Evolutionary conservation across 2,329 filamentous ascomycete species (phyloP), one percentile per base, ranked within the genome.

Genomic region (Venturia carpophila): DNA sequence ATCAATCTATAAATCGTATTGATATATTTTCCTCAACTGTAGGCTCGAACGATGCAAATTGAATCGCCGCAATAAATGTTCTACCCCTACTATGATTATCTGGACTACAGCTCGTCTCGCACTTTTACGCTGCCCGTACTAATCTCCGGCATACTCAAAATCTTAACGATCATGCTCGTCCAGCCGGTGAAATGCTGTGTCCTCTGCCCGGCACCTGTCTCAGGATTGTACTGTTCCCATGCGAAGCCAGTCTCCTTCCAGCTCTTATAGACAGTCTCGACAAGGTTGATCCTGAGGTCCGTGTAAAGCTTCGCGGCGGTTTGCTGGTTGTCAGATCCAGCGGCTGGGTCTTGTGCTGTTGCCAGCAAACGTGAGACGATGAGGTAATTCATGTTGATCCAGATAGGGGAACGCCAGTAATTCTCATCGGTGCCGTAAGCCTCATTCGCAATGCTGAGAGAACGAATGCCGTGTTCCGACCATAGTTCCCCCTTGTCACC

Each of bases 301-400:
- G 79, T 84, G 78, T 96, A 97, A 66, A 96, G 81, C 60, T 85
- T 81, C 21, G 79, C 79, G 13, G 92, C 90, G 69, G 85, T 83
- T 52, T 79, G 78, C 70, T 85, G 83, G 0, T 67, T 61, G 1
- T 91, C 89, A 85, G 88, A 70, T 87, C 79, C 67, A 84, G 82
- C 86, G 85, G 68, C 49, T 67, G 66, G 67, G 55, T 30, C 19
- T 43, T 37, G n/a, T 70, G 63, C 30, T 7, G 60, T 19, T 15
- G 34, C 56, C 43, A 87, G 81, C 39, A 97, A 85, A 72, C 90
- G 87, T 69, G 87, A 84, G 63, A 97, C 78, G 62, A 90, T 87
- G 70, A 97, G 80, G 75, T 96, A 97, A 78, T 97, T 97, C 69
- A 97, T 92, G 73, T 94, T 94, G 73, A 97, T 89, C 93, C 93